Evolutionary conservation across 495 filamentous ascomycete species (phyloP), one percentile per base, ranked within the genome.

Genomic region (Penicillium pulvis): DNA sequence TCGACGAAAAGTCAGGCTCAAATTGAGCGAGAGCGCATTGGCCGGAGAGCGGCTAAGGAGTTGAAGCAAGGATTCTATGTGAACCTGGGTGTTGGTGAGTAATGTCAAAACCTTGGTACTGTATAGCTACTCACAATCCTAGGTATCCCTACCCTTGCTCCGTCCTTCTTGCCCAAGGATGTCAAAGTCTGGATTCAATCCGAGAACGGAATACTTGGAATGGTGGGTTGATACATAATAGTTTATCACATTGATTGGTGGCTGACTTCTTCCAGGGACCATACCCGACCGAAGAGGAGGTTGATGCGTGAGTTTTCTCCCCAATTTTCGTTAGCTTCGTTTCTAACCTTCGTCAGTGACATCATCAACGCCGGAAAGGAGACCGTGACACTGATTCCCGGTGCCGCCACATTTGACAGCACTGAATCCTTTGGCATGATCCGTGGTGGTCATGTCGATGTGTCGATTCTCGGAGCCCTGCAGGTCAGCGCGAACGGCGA

Each of bases 381-480:
- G 70, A 97, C 92, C 1, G 91, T 97, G 0, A 97, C 92, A 0
- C 78, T 97, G 5, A 79, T 88, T 19, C 84, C 87, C 0, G 92
- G 92, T 16, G 91, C 92, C 0, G 77, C 89, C 4, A 88, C 88
- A 6, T 97, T 97, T 56, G 91, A 92, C 55, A 88, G 83, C 63
- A 87, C 91, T 57, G 92, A 97, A 78, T 90, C 86, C 58, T 97
- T 97, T 63, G 92, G 91, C 57, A 97, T 97, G 92, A 96, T 97
- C 61, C 82, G 92, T 30, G 86, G 85, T 61, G 92, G 92, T 5
- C 84, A 91, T 43, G 90, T 97, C 56, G 87, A 97, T 76, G 80
- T 97, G 31, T 94, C 92, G 11, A 93, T 97, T 55, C 77, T 97
- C 9, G 92, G 92, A 8, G 92, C 92, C 19, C 88, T 97, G 79